Conservation (phyloP, 1,284 basidiomycete genomes). For the Earliella scabrosa region DNA sequence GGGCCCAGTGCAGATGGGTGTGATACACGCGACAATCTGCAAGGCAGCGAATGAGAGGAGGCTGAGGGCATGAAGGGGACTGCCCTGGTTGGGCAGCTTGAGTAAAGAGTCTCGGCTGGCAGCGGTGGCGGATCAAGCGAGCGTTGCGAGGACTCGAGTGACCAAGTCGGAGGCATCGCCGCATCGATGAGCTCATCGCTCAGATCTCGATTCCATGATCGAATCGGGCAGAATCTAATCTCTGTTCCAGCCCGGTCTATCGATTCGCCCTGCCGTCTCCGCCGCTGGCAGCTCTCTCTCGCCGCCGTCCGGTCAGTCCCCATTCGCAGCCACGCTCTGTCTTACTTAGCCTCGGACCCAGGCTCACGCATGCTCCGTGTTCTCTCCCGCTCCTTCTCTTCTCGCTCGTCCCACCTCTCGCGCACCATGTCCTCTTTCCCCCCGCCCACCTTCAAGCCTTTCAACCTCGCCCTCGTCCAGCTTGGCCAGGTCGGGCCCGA, state of each 20-base stretch:
- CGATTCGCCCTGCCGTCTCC: too few species aligned
- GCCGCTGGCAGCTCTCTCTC: too few species aligned
- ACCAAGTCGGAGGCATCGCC: too few species aligned
- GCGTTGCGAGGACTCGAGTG: too few species aligned
- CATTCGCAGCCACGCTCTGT: neutral
- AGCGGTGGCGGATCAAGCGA: too few species aligned
- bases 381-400: slow-evolving; percentile 3
- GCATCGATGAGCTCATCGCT: too few species aligned
- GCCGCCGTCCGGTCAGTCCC: too few species aligned
- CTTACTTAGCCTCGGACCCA: neutral
- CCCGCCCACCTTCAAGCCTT: slow-evolving; percentile 62
- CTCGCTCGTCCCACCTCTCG: neutral
- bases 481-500: slow-evolving; percentile 71
- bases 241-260: too few species aligned
- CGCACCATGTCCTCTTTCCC: slow-evolving; percentile 31
- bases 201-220: slow-evolving; percentile 3
- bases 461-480: slow-evolving; percentile 87
- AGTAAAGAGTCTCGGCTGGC: neutral
- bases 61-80: neutral
- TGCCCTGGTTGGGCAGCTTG: neutral
- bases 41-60: neutral
- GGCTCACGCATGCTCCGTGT: slow-evolving; percentile 18
- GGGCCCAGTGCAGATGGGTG: neutral
- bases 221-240: neutral
- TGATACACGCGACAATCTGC: neutral